A percentile compares a stretch with the other conserved stretches of the same genome.
Conservation (phyloP, 352 stramenopile genomes). For the Phytophthora hibernalis region DNA sequence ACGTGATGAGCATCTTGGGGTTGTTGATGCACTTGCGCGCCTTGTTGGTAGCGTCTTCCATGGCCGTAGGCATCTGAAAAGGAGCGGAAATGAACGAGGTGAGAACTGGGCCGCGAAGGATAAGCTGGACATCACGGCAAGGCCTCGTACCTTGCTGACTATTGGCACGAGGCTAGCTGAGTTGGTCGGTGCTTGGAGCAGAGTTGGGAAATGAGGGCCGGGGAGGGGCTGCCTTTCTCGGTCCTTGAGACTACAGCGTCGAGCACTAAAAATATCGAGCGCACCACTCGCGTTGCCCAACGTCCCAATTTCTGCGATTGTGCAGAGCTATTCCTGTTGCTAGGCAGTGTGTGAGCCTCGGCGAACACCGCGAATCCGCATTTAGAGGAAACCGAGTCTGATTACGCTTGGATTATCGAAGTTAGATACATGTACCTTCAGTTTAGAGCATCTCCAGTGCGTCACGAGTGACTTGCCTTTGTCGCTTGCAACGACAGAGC, state of each 20-base stretch:
- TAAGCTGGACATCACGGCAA: not conserved
- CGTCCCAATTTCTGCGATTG: conserved; percentile 20
- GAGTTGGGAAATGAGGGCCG: conserved; percentile 32
- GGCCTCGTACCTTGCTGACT: conserved; percentile 19
- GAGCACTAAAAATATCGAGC: conserved; percentile 33
- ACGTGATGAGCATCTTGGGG: conserved; percentile 86
- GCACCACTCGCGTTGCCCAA: not conserved
- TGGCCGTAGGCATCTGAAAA: conserved; percentile 62
- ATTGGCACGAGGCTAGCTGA: conserved; percentile 2
- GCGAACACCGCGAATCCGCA: not conserved
- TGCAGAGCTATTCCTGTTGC: conserved; percentile 17
- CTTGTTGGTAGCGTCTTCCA: conserved; percentile 62
- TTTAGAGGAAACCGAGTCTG: conserved; percentile 8
- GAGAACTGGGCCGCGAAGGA: not conserved
- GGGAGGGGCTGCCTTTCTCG: conserved; percentile 30
- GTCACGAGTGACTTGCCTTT: not conserved
- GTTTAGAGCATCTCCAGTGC: no score
- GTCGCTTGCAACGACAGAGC: not conserved
- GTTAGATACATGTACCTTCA: no score
- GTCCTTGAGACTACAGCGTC: conserved; percentile 11
- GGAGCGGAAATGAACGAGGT: conserved; percentile 1
- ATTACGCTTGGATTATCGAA: conserved; percentile 9
- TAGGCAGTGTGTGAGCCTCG: conserved; percentile 2
- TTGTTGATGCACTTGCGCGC: conserved; percentile 79
- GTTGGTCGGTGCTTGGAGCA: conserved; percentile 14